phyloP scores from a whole-genome alignment of 208 protist genomes.

The Crithidia sp. region DNA sequence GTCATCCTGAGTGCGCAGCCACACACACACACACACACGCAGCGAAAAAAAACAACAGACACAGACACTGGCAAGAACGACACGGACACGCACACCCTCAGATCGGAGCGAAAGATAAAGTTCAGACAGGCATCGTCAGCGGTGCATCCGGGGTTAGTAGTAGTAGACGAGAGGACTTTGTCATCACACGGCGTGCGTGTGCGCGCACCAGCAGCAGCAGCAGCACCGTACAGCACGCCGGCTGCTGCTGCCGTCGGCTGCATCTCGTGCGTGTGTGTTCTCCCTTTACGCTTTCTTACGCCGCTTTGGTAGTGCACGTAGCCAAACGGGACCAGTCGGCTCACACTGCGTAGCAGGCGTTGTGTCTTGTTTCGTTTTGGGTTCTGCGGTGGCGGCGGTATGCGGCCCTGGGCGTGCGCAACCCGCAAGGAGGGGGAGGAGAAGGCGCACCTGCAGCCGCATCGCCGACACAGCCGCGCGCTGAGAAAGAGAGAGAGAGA shows the following conservation, averaged over 20 bases:
- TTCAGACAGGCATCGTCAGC: constrained; percentile 42
- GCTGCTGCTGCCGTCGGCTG: background rate
- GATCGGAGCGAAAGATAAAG: constrained; percentile 68
- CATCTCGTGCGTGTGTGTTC: too few species aligned
- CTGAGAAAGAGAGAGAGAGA: too few species aligned
- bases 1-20: constrained; percentile 3
- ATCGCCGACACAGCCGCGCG: too few species aligned
- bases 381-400: background rate
- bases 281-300: background rate
- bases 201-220: background rate
- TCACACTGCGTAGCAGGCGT: constrained; percentile 39
- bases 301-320: constrained; percentile 38
- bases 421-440: too few species aligned
- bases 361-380: background rate
- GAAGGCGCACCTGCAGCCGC: too few species aligned
- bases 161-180: constrained; percentile 38
- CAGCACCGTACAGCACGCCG: background rate
- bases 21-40: background rate
- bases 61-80: background rate
- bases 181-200: constrained; percentile 16
- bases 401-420: too few species aligned
- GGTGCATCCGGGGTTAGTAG: constrained; percentile 22
- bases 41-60: background rate
- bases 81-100: constrained; percentile 22
- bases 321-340: constrained; percentile 30